Base-by-base conservation (phyloP, 352 stramenopile species). In the Globisporangium uncinulatum region DNA sequence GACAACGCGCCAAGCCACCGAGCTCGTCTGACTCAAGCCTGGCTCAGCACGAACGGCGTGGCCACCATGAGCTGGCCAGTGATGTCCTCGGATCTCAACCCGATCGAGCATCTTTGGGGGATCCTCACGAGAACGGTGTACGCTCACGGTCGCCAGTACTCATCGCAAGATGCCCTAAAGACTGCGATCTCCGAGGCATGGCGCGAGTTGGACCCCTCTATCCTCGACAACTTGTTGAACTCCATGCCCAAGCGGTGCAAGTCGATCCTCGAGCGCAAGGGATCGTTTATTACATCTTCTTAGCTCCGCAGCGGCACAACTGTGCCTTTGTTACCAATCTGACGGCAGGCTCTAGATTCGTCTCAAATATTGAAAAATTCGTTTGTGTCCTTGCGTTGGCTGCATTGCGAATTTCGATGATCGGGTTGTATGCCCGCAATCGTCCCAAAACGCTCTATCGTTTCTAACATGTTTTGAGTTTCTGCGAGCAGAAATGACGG, bases 241-340 rank as follows among this genome's bases (percentile, higher is more conserved):
- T 51, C 45, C 11, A 37, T 51, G 45, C 45, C 45, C 1, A 37
- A 51, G 20, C 45, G 45, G 1, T 51, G 45, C 20, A 34, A n/a
- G 9, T 15, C 20, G 20, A n/a, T 51, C 21, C 20, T 36, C 45
- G 14, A 51, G 20, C 45, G 20, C 21, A 36, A 37, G 9, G 45
- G 21, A 37, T 24, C 31, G 45, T 51, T 37, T 51, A 51, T 51
- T 32, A 51, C 45, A 7, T 49, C n/a, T 49, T 49, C 44, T 29
- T 49, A 49, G 44, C 19, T 31, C 21, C 44, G 10, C 7, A 49
- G 4, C 4, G 5, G n/a, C 17, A 32, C 44, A 31, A 13, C 44
- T 32, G 19, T 31, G 37, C n/a, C n/a, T n/a, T n/a, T n/a, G 10
- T 32, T 15, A 29, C 19, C n/a, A 17, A 24, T 49, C 44, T 49